Percentiles rank a stretch among this genome's conserved stretches.
These are phyloP conservation scores for Fusarium virguliforme DNA, from an alignment of 2,329 filamentous ascomycete species.

Conservation along the genomic window DNA sequence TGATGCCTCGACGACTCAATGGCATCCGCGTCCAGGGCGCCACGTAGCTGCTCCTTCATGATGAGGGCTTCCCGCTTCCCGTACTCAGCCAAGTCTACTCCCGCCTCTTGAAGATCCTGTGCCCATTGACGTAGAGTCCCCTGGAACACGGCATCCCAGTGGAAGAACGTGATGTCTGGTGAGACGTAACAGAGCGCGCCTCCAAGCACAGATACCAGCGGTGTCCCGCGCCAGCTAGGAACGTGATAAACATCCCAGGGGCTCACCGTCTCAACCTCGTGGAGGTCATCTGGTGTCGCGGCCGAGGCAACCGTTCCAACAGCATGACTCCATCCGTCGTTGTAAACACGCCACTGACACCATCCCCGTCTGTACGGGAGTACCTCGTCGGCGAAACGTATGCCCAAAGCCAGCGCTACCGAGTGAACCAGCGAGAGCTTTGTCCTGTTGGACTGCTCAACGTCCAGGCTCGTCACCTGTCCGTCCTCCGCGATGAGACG, in stretches of 20 bases:
- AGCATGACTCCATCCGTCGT: conserved; percentile 24
- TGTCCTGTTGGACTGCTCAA: conserved; percentile 31
- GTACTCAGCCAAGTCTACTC: conserved; percentile 47
- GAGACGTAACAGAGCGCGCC: conserved; percentile 50
- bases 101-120: conserved; percentile 20
- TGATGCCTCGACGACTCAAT: conserved; percentile 25
- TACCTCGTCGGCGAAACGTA: conserved; percentile 36
- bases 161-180: background rate
- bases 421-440: conserved; percentile 50
- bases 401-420: conserved; percentile 39
- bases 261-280: conserved; percentile 35
- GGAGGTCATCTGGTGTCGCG: conserved; percentile 20
- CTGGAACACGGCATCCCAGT: conserved; percentile 47
- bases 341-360: conserved; percentile 17
- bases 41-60: conserved; percentile 13
- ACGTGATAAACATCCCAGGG: conserved; percentile 47
- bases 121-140: conserved; percentile 39
- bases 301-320: conserved; percentile 4
- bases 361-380: conserved; percentile 10
- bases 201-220: conserved; percentile 47
- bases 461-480: conserved; percentile 11
- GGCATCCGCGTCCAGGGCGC: conserved; percentile 41
- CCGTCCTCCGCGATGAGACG: conserved; percentile 27
- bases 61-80: conserved; percentile 33
- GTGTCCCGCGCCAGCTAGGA: conserved; percentile 46